phyloP scores from a whole-genome alignment of 1,139 yeast species.

The Casaregolazyma lundiana region DNA sequence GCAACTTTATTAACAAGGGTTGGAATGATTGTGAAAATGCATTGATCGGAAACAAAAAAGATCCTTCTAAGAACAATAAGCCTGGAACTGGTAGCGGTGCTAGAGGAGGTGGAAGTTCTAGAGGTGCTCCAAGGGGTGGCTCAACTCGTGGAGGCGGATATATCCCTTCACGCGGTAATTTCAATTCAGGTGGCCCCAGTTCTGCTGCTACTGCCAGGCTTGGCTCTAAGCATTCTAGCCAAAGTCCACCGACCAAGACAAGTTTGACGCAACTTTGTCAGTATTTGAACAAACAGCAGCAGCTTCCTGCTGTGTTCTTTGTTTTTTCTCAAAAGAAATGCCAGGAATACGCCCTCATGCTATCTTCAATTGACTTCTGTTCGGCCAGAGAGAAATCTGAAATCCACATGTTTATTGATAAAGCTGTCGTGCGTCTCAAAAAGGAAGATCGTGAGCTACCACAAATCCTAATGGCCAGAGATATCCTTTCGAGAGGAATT shows the following conservation, averaged over 20 bases:
- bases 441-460: constrained; percentile 92
- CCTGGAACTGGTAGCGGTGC: constrained; percentile 26
- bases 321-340: constrained; percentile 92
- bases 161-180: constrained; percentile 31
- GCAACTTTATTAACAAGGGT: constrained; percentile 62
- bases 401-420: constrained; percentile 86
- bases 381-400: constrained; percentile 81
- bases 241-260: constrained; percentile 57
- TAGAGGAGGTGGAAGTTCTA: constrained; percentile 26
- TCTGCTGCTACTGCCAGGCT: constrained; percentile 19
- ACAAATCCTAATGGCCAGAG: constrained; percentile 77
- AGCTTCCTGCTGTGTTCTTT: constrained; percentile 87
- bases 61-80: constrained; percentile 28
- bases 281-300: constrained; percentile 55
- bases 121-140: constrained; percentile 33
- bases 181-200: constrained; percentile 29
- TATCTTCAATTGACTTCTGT: constrained; percentile 73
- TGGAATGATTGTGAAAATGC: constrained; percentile 57
- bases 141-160: constrained; percentile 24
- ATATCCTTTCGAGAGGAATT: constrained; percentile 81
- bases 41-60: constrained; percentile 41
- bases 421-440: constrained; percentile 79
- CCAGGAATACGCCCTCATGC: constrained; percentile 83
- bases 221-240: constrained; percentile 40
- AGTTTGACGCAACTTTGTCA: constrained; percentile 54